Evolutionary conservation across 495 filamentous ascomycete genomes (phyloP), one percentile per base, ranked within the genome.

Genomic region (Bryoglossum gracile): DNA sequence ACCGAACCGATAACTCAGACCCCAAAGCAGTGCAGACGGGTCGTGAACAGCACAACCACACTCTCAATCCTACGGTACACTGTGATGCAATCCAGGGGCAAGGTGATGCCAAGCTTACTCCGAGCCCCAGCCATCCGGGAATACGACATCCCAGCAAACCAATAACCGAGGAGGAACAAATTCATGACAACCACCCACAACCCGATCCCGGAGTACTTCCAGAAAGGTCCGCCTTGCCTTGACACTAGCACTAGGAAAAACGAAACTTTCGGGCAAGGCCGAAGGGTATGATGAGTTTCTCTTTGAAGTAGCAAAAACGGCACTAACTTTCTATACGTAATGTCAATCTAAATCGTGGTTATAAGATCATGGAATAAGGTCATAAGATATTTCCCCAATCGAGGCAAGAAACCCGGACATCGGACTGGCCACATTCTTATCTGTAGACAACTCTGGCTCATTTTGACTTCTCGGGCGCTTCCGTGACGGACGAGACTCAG

Each of bases 81-180:
- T 14, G 34, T 37, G 14, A 37, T 41, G 43, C 56, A 56, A 36
- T 52, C 46, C 17, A 55, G 36, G 32, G 53, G 53, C 28, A 28
- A 48, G 14, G 43, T 59, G 10, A 28, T 55, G 19, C 41, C 48
- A 26, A 55, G 11, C 21, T 30, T 55, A 34, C 46, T 59, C 4
- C 46, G 38, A 1, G 42, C 55, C 46, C 34, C 23, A 23, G 49
- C 21, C 4, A 51, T 54, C 43, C 38, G 9, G 21, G 50, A 53
- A 19, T 60, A 57, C 43, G 56, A 56, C 45, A 53, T 56, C 25
- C 48, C 57, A 40, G 58, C 53, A 22, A 34, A 59, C 34, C 43
- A 61, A 40, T 48, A 61, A 35, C 56, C 53, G 35, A 59, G 44
- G 56, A 50, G 48, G 16, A 61, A 61, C 49, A 56, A 49, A 18